Percentiles rank a stretch among this genome's conserved stretches.
Conservation (phyloP, 225 moss, liverwort and hornwort genomes). For the Physcomitrium patens region DNA sequence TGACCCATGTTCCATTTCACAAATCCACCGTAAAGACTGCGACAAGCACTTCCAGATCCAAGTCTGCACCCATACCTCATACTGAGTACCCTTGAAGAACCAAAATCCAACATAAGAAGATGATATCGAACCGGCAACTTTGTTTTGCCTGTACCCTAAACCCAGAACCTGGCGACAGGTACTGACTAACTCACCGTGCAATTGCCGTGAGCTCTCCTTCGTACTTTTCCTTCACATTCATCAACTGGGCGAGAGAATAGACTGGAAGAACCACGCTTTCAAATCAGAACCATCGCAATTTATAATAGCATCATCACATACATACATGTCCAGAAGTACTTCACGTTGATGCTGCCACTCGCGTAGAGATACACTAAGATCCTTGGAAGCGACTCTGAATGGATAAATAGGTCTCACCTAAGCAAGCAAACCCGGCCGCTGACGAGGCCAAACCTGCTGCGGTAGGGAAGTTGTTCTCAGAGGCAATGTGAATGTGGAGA, state of each 20-base stretch:
- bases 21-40: constrained; percentile 93
- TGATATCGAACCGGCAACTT: background rate
- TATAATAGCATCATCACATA: too few relatives aligned
- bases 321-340: too few relatives aligned
- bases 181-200: constrained; percentile 65
- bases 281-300: constrained; percentile 1
- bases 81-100: background rate
- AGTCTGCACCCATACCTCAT: constrained; percentile 60
- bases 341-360: too few relatives aligned
- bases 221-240: constrained; percentile 94
- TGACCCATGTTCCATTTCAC: constrained; percentile 98
- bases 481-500: constrained; percentile 83
- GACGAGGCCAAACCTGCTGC: constrained; percentile 98
- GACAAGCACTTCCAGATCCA: constrained; percentile 99
- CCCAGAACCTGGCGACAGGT: background rate
- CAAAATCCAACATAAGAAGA: background rate
- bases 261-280: constrained; percentile 51
- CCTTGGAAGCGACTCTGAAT: background rate
- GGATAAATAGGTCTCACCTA: constrained; percentile 49
- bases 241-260: constrained; percentile 81
- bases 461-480: constrained; percentile 96
- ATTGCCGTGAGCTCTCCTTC: constrained; percentile 89
- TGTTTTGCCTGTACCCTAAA: background rate
- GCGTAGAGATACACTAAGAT: background rate
- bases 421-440: constrained; percentile 96